Evolutionary conservation across 352 stramenopile genomes (phyloP).

Genomic region (Pythium angustatum): DNA sequence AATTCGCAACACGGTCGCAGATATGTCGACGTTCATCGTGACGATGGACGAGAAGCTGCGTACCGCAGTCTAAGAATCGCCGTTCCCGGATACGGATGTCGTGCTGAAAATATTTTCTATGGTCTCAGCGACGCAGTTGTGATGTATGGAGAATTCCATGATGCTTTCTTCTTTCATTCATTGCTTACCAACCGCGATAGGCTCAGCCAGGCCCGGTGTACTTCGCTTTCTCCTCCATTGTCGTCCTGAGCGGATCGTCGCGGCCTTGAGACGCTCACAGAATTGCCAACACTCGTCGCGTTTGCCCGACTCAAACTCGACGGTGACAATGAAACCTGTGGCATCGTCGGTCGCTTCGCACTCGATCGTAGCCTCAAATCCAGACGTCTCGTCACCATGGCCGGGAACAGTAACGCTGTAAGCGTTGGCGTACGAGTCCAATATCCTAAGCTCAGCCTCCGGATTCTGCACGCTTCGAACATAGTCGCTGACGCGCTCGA

Average conservation of each 20-base stretch:
- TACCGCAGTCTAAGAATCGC: constrained; percentile 14
- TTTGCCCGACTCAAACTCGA: constrained; percentile 53
- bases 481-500: constrained; percentile 46
- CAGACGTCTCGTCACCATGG: not conserved
- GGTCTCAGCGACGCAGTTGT: too few relatives aligned
- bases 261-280: constrained; percentile 57
- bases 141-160: too few relatives aligned
- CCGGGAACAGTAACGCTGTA: not conserved
- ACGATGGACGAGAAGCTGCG: constrained; percentile 42
- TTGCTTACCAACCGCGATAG: too few relatives aligned
- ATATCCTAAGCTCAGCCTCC: not conserved
- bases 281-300: constrained; percentile 68
- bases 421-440: not conserved
- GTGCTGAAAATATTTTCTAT: too few relatives aligned
- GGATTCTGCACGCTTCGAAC: constrained; percentile 11
- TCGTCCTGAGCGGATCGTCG: constrained; percentile 56
- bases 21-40: constrained; percentile 69
- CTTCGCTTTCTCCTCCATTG: constrained; percentile 60
- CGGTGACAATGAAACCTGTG: constrained; percentile 34
- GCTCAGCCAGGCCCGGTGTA: too few relatives aligned
- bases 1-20: constrained; percentile 69
- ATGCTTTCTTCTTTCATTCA: not conserved
- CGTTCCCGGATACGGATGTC: too few relatives aligned
- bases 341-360: constrained; percentile 13
- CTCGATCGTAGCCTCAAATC: constrained; percentile 18